Evolutionary conservation across 2,329 filamentous ascomycete genomes (phyloP), one percentile per base, ranked within the genome.

Genomic region (Xylaria arbuscula): DNA sequence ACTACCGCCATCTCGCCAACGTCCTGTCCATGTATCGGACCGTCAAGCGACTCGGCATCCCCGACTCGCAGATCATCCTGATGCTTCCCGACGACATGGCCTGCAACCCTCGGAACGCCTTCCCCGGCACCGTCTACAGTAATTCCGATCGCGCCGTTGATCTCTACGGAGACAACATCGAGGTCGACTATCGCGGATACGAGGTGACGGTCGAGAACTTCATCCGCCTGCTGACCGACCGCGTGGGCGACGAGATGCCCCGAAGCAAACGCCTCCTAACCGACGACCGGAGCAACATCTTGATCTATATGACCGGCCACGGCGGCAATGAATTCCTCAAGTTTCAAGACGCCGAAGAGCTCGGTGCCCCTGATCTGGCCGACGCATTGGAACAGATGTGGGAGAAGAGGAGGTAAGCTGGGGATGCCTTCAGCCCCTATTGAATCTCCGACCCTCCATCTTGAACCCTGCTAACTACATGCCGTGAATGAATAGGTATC

Each of bases 11-110:
- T 81, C 91, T 99, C 61, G 94, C 96, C 80, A 99, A 99, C 83
- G 96, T 97, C 19, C 89, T 99, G 69, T 98, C 95, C 68, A 90
- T 99, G 72, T 99, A 99, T 83, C 93, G 96, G 67, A 99, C 96
- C 66, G 96, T 99, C 71, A 99, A 99, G 84, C 93, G 96, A 13
- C 90, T 99, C 45, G 96, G 96, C 56, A 99, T 99, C 68, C 96
- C 96, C 42, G 96, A 99, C 82, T 97, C 93, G 60, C 96, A 99
- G 80, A 99, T 99, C 82, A 98, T 99, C 79, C 92, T 99, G 73
- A 98, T 99, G 94, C 89, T 99, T n/a, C 96, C 96, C 24, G 96
- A 99, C 80, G 96, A 99, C 83, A 98, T 99, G 93, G 96, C 96
- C 47, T 99, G 96, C 86, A 99, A 99, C 82, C 96, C 96, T 38